phyloP scores from a whole-genome alignment of 163 green algal genomes.

The Chlorella variabilis region DNA sequence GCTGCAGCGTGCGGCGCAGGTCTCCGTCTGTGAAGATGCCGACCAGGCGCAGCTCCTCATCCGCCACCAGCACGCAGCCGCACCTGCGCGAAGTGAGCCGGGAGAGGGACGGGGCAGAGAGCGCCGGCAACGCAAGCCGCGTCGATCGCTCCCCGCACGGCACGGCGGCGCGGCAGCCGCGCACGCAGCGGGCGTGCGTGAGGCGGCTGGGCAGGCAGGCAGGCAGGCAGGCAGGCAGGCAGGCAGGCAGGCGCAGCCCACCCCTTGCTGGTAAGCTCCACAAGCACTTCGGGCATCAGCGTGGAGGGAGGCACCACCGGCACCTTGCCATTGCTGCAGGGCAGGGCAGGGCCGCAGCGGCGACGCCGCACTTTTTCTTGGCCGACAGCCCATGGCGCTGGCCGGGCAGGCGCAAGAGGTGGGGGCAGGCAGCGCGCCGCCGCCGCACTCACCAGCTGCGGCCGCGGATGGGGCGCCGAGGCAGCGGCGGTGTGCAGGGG shows the following conservation, averaged over 20 bases:
- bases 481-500: too few relatives aligned
- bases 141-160: too few relatives aligned
- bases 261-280: conserved; percentile 65
- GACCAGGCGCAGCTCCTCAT: conserved; percentile 40
- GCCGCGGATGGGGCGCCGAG: too few relatives aligned
- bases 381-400: too few relatives aligned
- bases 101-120: neutral
- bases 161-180: neutral
- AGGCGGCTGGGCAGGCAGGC: too few relatives aligned
- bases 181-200: too few relatives aligned
- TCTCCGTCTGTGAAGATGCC: conserved; percentile 77
- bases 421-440: too few relatives aligned
- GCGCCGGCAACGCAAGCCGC: neutral
- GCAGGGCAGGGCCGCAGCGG: too few relatives aligned
- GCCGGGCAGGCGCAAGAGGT: too few relatives aligned
- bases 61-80: conserved; percentile 67
- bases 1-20: conserved; percentile 61
- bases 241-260: conserved; percentile 3
- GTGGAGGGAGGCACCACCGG: conserved; percentile 44
- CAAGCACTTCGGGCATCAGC: conserved; percentile 54
- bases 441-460: too few relatives aligned
- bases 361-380: too few relatives aligned
- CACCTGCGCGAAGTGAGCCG: conserved; percentile 12
- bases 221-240: too few relatives aligned
- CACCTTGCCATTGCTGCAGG: conserved; percentile 25